Base-by-base conservation (phyloP, 495 filamentous ascomycete genomes). In the Apiosordaria backusii region DNA sequence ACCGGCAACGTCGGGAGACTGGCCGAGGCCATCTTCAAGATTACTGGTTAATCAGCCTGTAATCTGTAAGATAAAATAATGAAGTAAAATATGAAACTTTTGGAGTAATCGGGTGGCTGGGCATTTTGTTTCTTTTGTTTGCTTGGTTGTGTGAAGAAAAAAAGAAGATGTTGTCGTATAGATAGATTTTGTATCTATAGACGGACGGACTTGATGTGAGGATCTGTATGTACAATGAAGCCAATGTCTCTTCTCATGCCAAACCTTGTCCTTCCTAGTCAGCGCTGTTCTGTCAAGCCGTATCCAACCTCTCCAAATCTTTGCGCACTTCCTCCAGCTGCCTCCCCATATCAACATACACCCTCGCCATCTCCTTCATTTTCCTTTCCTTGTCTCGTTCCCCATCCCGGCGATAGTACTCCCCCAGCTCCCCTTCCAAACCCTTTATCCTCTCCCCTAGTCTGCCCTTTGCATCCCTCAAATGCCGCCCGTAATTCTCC, bases 21-120 rank as follows among this genome's bases (percentile, higher is more conserved):
- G 61, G 95, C 95, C 62, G 89, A 97, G 83, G 85, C 91, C 72
- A 99, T 99, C 81, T 93, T 90, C 85, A 94, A 97, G 81, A 88
- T 99, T 67, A 97, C 84, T 79, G 83, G 83, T 73, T 86, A 80
- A 72, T 68, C 26, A 4, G 26, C 13, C 27, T 5, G 6, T 27
- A 64, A 29, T 13, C 15, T 26, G 59, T 4, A 25, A 50, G 50
- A 57, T 15, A 55, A 19, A 19, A 2, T 53, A 45, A 62, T 35
- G 67, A 66, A 64, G 59, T 65, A 68, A 59, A 64, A 61, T 63
- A 65, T 26, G 63, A 64, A 57, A 65, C 10, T 45, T 13, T 45
- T 15, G 68, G 67, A 68, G 50, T 67, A 68, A 66, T 26, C 68
- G 63, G 40, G 58, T 63, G 64, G 53, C 24, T 64, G 62, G 68